These are phyloP conservation scores for Astragalus membranaceus DNA, from an alignment of 306 rosid species.

Conservation along the genomic window DNA sequence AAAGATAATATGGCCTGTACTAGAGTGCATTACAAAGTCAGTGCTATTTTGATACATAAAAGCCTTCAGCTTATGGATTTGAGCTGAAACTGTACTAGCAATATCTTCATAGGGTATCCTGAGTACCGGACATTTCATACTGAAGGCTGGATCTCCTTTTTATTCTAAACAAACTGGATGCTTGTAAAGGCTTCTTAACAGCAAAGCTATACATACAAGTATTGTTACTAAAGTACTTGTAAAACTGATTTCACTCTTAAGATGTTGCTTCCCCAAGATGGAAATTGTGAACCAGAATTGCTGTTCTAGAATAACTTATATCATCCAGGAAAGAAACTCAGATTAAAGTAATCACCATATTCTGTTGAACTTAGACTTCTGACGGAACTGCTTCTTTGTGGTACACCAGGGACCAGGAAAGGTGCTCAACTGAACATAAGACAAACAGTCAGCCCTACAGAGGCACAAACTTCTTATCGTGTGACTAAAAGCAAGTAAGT, in stretches of 20 bases:
- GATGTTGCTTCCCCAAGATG: conserved; percentile 8
- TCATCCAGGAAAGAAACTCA: neutral
- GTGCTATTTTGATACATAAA: neutral
- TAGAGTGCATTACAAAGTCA: neutral
- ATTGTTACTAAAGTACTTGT: neutral
- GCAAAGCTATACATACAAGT: neutral
- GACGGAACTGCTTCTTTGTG: conserved; percentile 62
- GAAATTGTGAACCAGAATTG: neutral
- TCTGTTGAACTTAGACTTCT: conserved; percentile 49
- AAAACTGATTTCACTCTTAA: neutral
- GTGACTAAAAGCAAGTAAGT: neutral
- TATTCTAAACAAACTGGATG: neutral
- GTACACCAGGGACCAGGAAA: conserved; percentile 78
- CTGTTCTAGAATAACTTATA: neutral
- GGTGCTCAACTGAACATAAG: conserved; percentile 63
- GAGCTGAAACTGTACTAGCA: neutral
- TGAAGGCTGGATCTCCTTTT: neutral
- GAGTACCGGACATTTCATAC: neutral
- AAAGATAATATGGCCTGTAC: no score
- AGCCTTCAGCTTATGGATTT: neutral
- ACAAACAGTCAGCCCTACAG: conserved; percentile 4
- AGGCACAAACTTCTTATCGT: neutral
- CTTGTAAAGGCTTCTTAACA: neutral
- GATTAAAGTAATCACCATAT: conserved; percentile 42
- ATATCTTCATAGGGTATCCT: neutral